Percentiles rank a stretch among this genome's conserved stretches.
Conservation (phyloP, 495 filamentous ascomycete species). For the Aspergillus nidulans region DNA sequence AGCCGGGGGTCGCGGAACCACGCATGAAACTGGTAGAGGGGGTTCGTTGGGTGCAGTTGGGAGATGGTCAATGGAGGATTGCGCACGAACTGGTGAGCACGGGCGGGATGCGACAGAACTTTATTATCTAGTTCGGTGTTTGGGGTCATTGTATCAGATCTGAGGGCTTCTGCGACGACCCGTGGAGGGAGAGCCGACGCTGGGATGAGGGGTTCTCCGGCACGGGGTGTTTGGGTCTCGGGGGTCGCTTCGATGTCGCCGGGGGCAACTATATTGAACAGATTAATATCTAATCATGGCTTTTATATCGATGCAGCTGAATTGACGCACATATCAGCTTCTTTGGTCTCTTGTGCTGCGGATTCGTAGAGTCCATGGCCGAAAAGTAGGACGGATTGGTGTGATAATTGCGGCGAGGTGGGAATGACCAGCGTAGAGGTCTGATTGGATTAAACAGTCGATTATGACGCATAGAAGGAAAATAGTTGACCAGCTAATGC, state of each 20-base stretch:
- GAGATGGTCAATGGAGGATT: conserved; percentile 43
- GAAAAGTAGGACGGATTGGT: not conserved
- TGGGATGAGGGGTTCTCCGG: conserved; percentile 7
- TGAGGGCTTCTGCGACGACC: conserved; percentile 23
- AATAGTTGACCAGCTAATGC: not conserved
- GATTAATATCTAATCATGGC: not conserved
- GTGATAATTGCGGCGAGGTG: not conserved
- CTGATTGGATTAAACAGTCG: not conserved
- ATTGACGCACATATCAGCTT: conserved; percentile 41
- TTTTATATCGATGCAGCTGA: not conserved
- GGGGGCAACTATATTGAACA: conserved; percentile 33
- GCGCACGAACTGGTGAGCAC: conserved; percentile 44
- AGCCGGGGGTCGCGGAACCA: conserved; percentile 76
- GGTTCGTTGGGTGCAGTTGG: conserved; percentile 42
- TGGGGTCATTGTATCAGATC: conserved; percentile 35
- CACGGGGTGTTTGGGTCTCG: conserved; percentile 9
- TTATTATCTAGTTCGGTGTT: conserved; percentile 31
- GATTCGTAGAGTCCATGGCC: conserved; percentile 4
- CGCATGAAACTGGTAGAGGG: conserved; percentile 76
- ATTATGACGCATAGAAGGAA: not conserved
- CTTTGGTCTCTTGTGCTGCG: conserved; percentile 30
- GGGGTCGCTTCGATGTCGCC: conserved; percentile 34
- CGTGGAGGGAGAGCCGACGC: conserved; percentile 19
- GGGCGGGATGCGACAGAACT: conserved; percentile 37
- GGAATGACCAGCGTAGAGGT: not conserved